Percentiles rank a stretch among this genome's conserved stretches.
phyloP scores from a whole-genome alignment of 257 asterid genomes.

The Penstemon barbatus region DNA sequence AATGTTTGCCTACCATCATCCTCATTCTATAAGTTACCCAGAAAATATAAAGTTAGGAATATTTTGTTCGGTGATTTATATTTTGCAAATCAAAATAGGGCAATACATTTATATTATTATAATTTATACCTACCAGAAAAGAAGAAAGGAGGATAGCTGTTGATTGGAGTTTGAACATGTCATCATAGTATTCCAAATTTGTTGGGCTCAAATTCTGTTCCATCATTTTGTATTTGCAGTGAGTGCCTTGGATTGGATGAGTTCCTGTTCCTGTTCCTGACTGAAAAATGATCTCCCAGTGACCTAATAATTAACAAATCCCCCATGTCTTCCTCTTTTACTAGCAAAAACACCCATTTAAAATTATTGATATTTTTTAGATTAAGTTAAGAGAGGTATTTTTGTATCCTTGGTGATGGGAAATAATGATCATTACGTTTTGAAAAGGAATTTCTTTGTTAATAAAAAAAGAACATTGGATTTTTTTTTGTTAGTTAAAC shows the following conservation, averaged over 20 bases:
- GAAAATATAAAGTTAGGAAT: slow-evolving; percentile 18
- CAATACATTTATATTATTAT: neutral
- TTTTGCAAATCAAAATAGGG: neutral
- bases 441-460: no score
- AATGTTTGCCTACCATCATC: slow-evolving; percentile 64
- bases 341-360: no score
- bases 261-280: neutral
- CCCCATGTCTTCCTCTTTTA: no score
- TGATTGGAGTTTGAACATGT: slow-evolving; percentile 65
- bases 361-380: no score
- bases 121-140: slow-evolving; percentile 44
- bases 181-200: slow-evolving; percentile 56
- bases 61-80: neutral
- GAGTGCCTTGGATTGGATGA: neutral
- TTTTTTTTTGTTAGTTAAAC: no score
- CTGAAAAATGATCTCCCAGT: neutral
- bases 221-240: slow-evolving; percentile 28
- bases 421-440: no score
- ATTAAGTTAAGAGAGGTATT: no score
- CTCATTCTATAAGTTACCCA: slow-evolving; percentile 36
- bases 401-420: no score
- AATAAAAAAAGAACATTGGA: no score
- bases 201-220: slow-evolving; percentile 52
- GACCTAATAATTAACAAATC: no score
- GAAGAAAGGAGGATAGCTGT: slow-evolving; percentile 46